Percentiles rank a stretch among this genome's conserved stretches.
phyloP scores from a whole-genome alignment of 2,329 filamentous ascomycete species.

The Paraconiothyrium sp. region DNA sequence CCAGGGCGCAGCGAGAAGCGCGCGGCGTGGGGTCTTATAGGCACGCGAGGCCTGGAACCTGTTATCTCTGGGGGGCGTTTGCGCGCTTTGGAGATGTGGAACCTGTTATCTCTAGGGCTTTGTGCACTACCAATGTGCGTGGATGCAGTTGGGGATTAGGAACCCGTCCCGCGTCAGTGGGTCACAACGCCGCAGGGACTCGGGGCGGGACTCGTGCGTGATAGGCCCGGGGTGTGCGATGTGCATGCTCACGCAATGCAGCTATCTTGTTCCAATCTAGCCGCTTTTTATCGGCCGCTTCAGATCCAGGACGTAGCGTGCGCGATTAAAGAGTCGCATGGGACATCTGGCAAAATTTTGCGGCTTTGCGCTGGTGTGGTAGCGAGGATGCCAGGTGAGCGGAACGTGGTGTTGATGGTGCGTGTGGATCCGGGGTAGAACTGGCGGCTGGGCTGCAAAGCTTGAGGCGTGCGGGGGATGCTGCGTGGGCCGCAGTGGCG shows the following conservation, averaged over 20 bases:
- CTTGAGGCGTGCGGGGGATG: slow-evolving; percentile 8
- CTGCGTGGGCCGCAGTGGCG: slow-evolving; percentile 3
- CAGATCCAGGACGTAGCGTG: background rate
- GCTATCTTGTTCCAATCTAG: background rate
- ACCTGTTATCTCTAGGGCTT: slow-evolving; percentile 1
- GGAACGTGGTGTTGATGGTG: background rate
- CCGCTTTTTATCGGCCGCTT: background rate
- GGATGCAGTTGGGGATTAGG: background rate
- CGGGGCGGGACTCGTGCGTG: background rate
- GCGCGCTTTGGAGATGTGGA: background rate
- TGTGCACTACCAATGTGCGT: slow-evolving; percentile 4
- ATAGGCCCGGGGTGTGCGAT: slow-evolving; percentile 11
- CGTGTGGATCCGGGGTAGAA: background rate
- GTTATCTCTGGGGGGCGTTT: background rate
- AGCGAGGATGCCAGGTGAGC: background rate
- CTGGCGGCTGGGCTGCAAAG: slow-evolving; percentile 11
- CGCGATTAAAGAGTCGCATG: background rate
- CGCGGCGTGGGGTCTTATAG: background rate
- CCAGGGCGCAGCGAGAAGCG: background rate
- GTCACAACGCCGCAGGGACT: slow-evolving; percentile 1
- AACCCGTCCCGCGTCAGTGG: background rate
- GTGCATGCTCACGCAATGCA: background rate
- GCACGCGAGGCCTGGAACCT: background rate
- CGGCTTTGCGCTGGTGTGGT: background rate
- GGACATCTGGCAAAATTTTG: background rate